Percentiles rank a stretch among this genome's conserved stretches.
phyloP scores from a whole-genome alignment of 2,329 filamentous ascomycete genomes.

The Cordyceps tenuipes region DNA sequence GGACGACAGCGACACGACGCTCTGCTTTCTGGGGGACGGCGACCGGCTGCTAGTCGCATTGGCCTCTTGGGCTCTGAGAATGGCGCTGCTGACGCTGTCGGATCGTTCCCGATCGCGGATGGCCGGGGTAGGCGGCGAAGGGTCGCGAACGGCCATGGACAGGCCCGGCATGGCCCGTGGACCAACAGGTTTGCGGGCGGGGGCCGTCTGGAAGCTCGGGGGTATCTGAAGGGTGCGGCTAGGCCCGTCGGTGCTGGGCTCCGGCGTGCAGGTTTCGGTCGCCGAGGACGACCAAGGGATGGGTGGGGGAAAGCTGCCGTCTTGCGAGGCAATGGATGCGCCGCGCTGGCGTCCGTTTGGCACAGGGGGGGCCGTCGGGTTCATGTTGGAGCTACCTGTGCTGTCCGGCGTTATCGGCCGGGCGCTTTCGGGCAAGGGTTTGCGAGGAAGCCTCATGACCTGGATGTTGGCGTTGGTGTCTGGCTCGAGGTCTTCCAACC shows the following conservation, averaged over 20 bases:
- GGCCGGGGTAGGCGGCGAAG: constrained; percentile 10
- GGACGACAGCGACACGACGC: constrained; percentile 16
- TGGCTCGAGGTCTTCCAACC: constrained; percentile 22
- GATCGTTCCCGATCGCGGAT: neutral
- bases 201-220: constrained; percentile 5
- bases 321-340: constrained; percentile 17
- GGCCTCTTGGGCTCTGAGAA: neutral
- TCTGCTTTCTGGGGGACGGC: constrained; percentile 30
- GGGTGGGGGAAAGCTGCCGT: constrained; percentile 13
- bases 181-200: constrained; percentile 22
- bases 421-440: constrained; percentile 37
- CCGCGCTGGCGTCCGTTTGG: constrained; percentile 14
- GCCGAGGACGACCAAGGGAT: constrained; percentile 12
- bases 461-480: constrained; percentile 35
- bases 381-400: neutral
- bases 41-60: constrained; percentile 19
- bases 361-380: neutral
- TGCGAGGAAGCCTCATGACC: constrained; percentile 40
- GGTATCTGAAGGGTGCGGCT: neutral
- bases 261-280: constrained; percentile 7
- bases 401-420: constrained; percentile 22
- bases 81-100: neutral
- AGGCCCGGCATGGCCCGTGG: constrained; percentile 16
- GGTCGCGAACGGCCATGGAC: neutral
- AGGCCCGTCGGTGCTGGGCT: constrained; percentile 8